A percentile compares a stretch with the other conserved stretches of the same genome.
Conservation (phyloP, 805 yeast species). For the Metschnikowia corniflorae region DNA sequence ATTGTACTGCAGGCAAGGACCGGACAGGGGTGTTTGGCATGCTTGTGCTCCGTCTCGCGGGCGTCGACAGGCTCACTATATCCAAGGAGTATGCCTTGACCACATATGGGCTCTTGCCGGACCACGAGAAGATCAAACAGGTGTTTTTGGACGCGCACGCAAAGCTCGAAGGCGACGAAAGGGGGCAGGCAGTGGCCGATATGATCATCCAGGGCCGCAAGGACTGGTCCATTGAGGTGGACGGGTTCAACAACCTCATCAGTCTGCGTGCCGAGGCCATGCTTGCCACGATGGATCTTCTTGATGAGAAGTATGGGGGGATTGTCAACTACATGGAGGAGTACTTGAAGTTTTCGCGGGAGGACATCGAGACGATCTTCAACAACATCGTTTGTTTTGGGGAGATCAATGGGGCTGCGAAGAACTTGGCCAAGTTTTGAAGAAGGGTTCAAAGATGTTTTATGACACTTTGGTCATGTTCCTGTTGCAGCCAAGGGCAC, state of each 20-base stretch:
- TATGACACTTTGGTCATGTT: no score
- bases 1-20: constrained; percentile 87
- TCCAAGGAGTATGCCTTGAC: constrained; percentile 79
- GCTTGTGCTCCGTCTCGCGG: constrained; percentile 58
- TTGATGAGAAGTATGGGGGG: constrained; percentile 53
- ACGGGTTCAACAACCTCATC: constrained; percentile 58
- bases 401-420: neutral
- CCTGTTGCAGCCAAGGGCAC: no score
- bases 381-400: constrained; percentile 10
- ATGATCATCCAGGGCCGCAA: constrained; percentile 35
- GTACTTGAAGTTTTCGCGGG: constrained; percentile 41
- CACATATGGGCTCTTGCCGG: constrained; percentile 56
- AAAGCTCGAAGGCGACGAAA: constrained; percentile 27
- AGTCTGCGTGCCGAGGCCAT: constrained; percentile 68
- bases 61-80: constrained; percentile 62
- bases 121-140: constrained; percentile 36
- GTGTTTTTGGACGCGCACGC: constrained; percentile 32
- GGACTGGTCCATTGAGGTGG: constrained; percentile 40
- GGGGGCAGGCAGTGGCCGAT: constrained; percentile 19
- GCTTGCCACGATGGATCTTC: constrained; percentile 55
- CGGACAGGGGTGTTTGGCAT: constrained; percentile 75
- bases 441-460: no score
- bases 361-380: constrained; percentile 37
- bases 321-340: constrained; percentile 45
- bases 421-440: no score